These are phyloP conservation scores for Fusarium marasasianum DNA, from an alignment of 2,329 filamentous ascomycete species.

Conservation along the genomic window DNA sequence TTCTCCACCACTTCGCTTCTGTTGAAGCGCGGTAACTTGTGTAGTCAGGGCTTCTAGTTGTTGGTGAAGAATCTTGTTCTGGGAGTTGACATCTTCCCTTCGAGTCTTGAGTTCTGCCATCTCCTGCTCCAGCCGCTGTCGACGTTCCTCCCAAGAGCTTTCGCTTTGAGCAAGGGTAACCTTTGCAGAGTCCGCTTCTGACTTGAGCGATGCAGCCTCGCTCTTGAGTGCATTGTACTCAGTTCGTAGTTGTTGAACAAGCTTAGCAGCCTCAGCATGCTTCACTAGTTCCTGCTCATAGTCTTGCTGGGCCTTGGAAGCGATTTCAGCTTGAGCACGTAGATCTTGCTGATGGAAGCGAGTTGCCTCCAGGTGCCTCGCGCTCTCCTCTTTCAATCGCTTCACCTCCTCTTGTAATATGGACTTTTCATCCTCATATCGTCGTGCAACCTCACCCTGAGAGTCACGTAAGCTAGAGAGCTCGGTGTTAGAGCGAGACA, in stretches of 20 bases:
- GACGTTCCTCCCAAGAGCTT: constrained; percentile 86
- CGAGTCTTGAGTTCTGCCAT: constrained; percentile 80
- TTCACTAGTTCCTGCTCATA: constrained; percentile 96
- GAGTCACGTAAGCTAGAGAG: constrained; percentile 82
- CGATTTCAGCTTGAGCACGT: constrained; percentile 92
- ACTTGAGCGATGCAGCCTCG: constrained; percentile 76
- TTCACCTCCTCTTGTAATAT: constrained; percentile 81
- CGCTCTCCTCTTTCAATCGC: constrained; percentile 84
- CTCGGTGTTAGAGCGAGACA: constrained; percentile 83
- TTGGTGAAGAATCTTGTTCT: constrained; percentile 90
- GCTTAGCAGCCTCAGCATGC: constrained; percentile 93
- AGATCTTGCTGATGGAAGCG: constrained; percentile 91
- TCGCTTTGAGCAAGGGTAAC: constrained; percentile 82
- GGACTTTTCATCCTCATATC: constrained; percentile 83
- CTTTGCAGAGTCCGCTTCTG: constrained; percentile 87
- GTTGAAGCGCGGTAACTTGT: constrained; percentile 83
- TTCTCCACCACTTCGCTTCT: constrained; percentile 69
- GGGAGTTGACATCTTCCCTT: constrained; percentile 84
- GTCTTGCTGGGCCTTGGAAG: constrained; percentile 90
- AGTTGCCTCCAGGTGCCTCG: constrained; percentile 80
- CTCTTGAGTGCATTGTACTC: constrained; percentile 87
- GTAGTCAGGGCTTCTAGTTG: constrained; percentile 85
- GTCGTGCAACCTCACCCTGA: constrained; percentile 77
- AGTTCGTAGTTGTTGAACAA: constrained; percentile 78
- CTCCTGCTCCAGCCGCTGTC: constrained; percentile 84